Evolutionary conservation across 2,329 filamentous ascomycete species (phyloP).

Genomic region (Madurella fahalii): DNA sequence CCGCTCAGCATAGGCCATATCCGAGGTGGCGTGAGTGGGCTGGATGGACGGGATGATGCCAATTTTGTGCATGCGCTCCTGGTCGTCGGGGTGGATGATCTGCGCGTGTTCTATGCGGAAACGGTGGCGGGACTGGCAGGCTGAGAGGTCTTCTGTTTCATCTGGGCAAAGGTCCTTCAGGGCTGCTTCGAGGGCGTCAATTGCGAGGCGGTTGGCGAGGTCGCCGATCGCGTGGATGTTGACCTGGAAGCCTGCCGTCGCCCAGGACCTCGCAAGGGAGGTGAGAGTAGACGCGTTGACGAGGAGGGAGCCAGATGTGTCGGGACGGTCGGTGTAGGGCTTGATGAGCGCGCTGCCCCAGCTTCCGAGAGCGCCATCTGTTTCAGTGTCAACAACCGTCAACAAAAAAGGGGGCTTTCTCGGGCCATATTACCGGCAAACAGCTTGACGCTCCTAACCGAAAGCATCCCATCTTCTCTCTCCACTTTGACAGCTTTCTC

Average conservation of each 20-base stretch:
- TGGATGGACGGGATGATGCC: conserved; percentile 66
- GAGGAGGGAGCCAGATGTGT: conserved; percentile 60
- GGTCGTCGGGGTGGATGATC: conserved; percentile 64
- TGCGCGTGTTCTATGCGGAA: conserved; percentile 69
- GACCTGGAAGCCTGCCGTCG: conserved; percentile 59
- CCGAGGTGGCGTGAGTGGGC: conserved; percentile 67
- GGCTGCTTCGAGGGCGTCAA: conserved; percentile 58
- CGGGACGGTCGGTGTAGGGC: conserved; percentile 61
- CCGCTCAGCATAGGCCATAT: conserved; percentile 62
- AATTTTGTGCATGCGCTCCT: conserved; percentile 52
- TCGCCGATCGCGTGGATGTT: conserved; percentile 72
- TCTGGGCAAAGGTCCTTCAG: conserved; percentile 51
- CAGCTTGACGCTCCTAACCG: conserved; percentile 62
- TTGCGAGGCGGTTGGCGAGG: conserved; percentile 59
- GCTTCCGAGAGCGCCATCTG: conserved; percentile 65
- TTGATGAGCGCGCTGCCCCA: conserved; percentile 71
- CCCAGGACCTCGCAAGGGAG: conserved; percentile 54
- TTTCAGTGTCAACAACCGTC: background rate
- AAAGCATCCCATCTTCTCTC: conserved; percentile 47
- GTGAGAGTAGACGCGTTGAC: conserved; percentile 59
- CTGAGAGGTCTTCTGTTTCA: conserved; percentile 32
- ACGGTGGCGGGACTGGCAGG: conserved; percentile 51
- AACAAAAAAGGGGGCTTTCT: background rate
- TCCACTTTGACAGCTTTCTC: conserved; percentile 43
- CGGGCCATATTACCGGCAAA: conserved; percentile 53